Conservation (phyloP, 176 grass and related monocot genomes). For the Bothriochloa decipiens region DNA sequence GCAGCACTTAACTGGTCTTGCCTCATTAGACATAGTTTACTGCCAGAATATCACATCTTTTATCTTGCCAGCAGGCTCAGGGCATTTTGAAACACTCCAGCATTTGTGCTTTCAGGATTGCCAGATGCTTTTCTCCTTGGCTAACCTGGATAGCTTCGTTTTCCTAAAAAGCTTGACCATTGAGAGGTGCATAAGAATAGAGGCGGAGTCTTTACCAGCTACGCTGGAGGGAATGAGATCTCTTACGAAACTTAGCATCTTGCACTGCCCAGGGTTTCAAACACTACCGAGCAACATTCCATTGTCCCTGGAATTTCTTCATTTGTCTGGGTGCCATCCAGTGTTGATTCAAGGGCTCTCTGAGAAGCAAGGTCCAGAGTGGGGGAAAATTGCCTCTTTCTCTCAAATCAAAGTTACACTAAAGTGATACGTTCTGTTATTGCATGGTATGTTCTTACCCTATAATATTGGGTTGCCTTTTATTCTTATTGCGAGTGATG, state of each 20-base stretch:
- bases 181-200: conserved; percentile 42
- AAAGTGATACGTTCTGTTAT: background rate
- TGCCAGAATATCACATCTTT: conserved; percentile 44
- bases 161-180: conserved; percentile 44
- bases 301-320: conserved; percentile 36
- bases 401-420: conserved; percentile 15
- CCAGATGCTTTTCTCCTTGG: conserved; percentile 32
- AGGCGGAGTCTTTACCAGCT: conserved; percentile 25
- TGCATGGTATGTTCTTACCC: conserved; percentile 12
- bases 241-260: conserved; percentile 50
- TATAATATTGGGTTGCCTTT: background rate
- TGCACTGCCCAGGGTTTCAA: conserved; percentile 35
- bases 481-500: background rate
- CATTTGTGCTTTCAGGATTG: conserved; percentile 43
- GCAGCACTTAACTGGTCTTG: conserved; percentile 33
- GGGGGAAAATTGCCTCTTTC: conserved; percentile 38
- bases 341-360: conserved; percentile 24
- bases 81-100: conserved; percentile 20
- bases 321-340: conserved; percentile 33
- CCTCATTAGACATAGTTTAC: conserved; percentile 44
- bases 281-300: conserved; percentile 36
- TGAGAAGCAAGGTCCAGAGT: conserved; percentile 41
- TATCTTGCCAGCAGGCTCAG: conserved; percentile 32
- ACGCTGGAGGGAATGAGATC: conserved; percentile 31
- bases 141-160: conserved; percentile 36